These are phyloP conservation scores for Myrmaecium sp. DNA, from an alignment of 2,329 filamentous ascomycete genomes.

Conservation along the genomic window DNA sequence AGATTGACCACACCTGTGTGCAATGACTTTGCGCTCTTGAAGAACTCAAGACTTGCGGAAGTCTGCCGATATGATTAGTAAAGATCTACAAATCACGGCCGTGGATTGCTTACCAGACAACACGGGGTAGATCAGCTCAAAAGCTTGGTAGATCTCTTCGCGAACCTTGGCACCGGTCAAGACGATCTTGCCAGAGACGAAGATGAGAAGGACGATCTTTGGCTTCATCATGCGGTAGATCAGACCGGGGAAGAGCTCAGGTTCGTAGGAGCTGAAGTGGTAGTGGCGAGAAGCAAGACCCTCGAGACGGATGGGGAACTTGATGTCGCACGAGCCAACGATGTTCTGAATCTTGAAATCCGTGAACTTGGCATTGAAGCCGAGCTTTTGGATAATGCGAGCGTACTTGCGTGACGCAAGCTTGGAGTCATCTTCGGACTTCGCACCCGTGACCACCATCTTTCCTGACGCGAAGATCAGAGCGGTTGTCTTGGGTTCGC, in stretches of 20 bases:
- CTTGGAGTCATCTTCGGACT: slow-evolving; percentile 95
- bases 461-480: slow-evolving; percentile 97
- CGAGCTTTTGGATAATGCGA: slow-evolving; percentile 98
- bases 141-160: slow-evolving; percentile 58
- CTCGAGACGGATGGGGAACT: slow-evolving; percentile 95
- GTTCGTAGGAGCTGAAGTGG: slow-evolving; percentile 98
- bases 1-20: too few species aligned
- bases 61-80: slow-evolving; percentile 6
- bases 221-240: slow-evolving; percentile 99
- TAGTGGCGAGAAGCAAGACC: slow-evolving; percentile 93
- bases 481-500: slow-evolving; percentile 95
- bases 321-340: slow-evolving; percentile 96
- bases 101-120: slow-evolving; percentile 51
- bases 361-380: slow-evolving; percentile 98
- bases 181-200: slow-evolving; percentile 96
- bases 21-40: too few species aligned
- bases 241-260: slow-evolving; percentile 93
- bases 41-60: slow-evolving; percentile 6
- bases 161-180: slow-evolving; percentile 94
- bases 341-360: slow-evolving; percentile 99
- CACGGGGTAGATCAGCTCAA: slow-evolving; percentile 69
- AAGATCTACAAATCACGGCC: slow-evolving; percentile 6
- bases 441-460: slow-evolving; percentile 98
- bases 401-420: slow-evolving; percentile 95
- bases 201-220: slow-evolving; percentile 95